Evolutionary conservation across 805 yeast genomes (phyloP), one percentile per base, ranked within the genome.

Genomic region (Starmerella ratchasimensis): DNA sequence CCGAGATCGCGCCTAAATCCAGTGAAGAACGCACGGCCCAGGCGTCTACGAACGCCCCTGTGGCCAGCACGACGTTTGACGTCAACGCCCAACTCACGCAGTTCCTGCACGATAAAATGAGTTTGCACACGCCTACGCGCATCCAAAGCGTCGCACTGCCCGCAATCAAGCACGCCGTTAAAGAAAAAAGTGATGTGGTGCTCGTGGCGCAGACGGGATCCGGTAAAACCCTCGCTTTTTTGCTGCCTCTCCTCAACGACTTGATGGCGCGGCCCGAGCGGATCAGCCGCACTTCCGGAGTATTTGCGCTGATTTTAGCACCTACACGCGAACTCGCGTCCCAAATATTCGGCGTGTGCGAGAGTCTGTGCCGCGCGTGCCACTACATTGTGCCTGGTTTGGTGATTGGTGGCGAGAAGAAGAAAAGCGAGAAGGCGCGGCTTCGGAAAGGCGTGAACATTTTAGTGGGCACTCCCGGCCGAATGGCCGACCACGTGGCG

Each of bases 131-230:
- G 3, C 98, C 99, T 2, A 93, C 98, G 0, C 74, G 72, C 48
- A 82, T 90, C 47, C 99, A 90, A 59, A 69, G 82, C 46, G 61
- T 78, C 5, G 90, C 80, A 0, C 63, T 84, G 8, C 94, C 97
- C 10, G 16, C 63, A 65, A 36, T 55, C 74, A 3, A 34, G 3
- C 22, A 20, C 1, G 48, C 47, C 21, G 48, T 71, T 5, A 49
- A 58, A 11, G 49, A 54, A 7, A 61, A 67, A 16, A 59, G 64
- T 23, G 98, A 90, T 58, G 61, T 84, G 39, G 80, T 90, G 48
- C 80, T 90, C 33, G 93, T 84, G 54, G 95, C 99, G 0, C 96
- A 93, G 59, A 90, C 99, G 0, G 99, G 99, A 37, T 86, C 97
- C 0, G 99, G 99, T 58, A 90, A 90, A 58, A 90, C 99, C 0